A percentile compares a stretch with the other conserved stretches of the same genome.
phyloP scores from a whole-genome alignment of 108 stramenopile genomes.

The Cyclotella sp. region DNA sequence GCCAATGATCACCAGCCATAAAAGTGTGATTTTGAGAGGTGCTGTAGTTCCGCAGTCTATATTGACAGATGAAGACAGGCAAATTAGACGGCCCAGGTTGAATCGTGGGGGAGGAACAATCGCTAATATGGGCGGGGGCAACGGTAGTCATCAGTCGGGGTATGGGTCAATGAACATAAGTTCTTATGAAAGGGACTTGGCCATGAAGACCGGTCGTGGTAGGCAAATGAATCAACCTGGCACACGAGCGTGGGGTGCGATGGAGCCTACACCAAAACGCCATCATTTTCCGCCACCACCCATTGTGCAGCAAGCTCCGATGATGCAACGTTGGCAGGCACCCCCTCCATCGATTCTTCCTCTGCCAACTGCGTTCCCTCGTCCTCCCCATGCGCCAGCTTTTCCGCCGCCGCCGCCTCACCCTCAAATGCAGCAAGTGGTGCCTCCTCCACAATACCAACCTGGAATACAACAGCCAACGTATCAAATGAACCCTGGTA shows the following conservation, averaged over 20 bases:
- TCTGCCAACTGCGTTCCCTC: constrained; percentile 26
- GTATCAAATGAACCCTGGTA: constrained; percentile 16
- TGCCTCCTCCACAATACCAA: constrained; percentile 15
- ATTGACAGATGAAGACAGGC: constrained; percentile 74
- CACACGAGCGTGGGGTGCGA: constrained; percentile 85
- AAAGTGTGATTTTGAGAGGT: constrained; percentile 73
- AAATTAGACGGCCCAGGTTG: constrained; percentile 78
- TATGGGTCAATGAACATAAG: constrained; percentile 90
- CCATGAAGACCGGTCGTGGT: constrained; percentile 73
- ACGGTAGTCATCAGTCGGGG: constrained; percentile 75
- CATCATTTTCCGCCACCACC: constrained; percentile 21
- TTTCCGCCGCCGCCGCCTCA: constrained; percentile 34
- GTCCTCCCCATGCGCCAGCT: constrained; percentile 25
- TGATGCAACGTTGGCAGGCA: constrained; percentile 57
- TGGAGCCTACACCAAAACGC: constrained; percentile 82
- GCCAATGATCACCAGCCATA: constrained; percentile 74
- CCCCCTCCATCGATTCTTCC: constrained; percentile 33
- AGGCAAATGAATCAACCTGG: constrained; percentile 87
- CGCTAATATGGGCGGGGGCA: constrained; percentile 79
- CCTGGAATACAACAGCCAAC: constrained; percentile 27
- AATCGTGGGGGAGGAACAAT: constrained; percentile 85
- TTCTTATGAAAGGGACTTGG: constrained; percentile 82
- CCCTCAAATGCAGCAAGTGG: constrained; percentile 30
- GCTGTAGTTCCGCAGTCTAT: constrained; percentile 60
- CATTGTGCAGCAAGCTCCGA: constrained; percentile 43